These are phyloP conservation scores for Hanseniaspora mollemarum DNA, from an alignment of 805 yeast species.

Conservation along the genomic window DNA sequence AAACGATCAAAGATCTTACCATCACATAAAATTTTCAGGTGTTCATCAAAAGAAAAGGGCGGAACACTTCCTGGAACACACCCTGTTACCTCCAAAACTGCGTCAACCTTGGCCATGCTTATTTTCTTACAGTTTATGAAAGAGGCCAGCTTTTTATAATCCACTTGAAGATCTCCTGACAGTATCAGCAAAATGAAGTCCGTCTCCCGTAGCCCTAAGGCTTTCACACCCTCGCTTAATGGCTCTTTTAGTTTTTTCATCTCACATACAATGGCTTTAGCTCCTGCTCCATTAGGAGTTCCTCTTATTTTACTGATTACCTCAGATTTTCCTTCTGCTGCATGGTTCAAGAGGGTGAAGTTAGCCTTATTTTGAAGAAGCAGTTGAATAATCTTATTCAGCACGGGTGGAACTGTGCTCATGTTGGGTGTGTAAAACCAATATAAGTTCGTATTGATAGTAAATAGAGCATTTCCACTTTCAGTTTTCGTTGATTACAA, in stretches of 20 bases:
- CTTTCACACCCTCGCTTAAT: neutral
- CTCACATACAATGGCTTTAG: slow-evolving; percentile 3
- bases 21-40: slow-evolving; percentile 1
- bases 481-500: too few relatives aligned
- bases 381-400: neutral
- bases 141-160: neutral
- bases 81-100: neutral
- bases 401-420: neutral
- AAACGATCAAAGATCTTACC: neutral
- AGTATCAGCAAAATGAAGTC: neutral
- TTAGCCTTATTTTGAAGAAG: slow-evolving; percentile 1
- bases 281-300: slow-evolving; percentile 6
- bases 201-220: neutral
- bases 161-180: slow-evolving; percentile 2
- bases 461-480: too few relatives aligned
- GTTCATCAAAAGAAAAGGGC: neutral
- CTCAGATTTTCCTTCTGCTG: slow-evolving; percentile 3
- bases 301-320: slow-evolving; percentile 5
- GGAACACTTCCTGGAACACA: slow-evolving; percentile 10
- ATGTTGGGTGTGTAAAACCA: neutral
- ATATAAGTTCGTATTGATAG: too few relatives aligned
- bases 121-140: slow-evolving; percentile 1
- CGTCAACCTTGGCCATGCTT: slow-evolving; percentile 6
- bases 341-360: neutral
- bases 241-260: neutral